Percentiles rank a stretch among this genome's conserved stretches.
Conservation (phyloP, 2,329 filamentous ascomycete species). For the Corinectria fuckeliana region DNA sequence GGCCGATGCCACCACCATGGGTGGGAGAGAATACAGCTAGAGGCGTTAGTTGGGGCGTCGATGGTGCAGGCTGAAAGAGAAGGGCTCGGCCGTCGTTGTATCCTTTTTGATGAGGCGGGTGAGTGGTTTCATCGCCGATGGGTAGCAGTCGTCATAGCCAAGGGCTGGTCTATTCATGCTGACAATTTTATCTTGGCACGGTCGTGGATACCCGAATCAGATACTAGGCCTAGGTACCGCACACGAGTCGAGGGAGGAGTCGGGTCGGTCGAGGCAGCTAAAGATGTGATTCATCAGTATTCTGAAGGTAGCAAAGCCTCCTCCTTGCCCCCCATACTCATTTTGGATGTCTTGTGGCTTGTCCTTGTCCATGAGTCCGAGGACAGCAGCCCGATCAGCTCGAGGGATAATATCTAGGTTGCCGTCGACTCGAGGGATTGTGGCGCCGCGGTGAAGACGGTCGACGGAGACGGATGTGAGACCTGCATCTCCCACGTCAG, state of each 20-base stretch:
- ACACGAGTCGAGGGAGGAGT: neutral
- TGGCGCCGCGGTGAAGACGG: conserved; percentile 7
- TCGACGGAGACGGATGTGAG: neutral
- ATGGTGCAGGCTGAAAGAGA: conserved; percentile 31
- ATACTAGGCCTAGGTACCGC: too few species aligned
- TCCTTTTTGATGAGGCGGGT: neutral
- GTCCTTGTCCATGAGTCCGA: neutral
- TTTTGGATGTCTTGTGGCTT: neutral
- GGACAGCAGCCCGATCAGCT: neutral
- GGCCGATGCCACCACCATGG: conserved; percentile 12
- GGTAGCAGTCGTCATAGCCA: neutral
- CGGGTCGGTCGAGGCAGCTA: neutral
- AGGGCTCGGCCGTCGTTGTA: conserved; percentile 18
- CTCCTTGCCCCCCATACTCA: neutral
- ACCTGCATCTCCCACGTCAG: neutral
- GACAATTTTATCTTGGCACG: neutral
- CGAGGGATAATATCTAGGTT: neutral
- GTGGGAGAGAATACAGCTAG: neutral
- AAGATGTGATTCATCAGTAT: neutral
- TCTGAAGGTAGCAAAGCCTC: neutral
- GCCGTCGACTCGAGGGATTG: neutral
- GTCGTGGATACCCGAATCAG: neutral
- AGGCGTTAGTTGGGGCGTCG: conserved; percentile 29
- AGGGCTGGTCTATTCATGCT: neutral
- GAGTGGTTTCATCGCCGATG: neutral